These are phyloP conservation scores for Carex pumila DNA, from an alignment of 176 grass and related monocot genomes.

Conservation along the genomic window DNA sequence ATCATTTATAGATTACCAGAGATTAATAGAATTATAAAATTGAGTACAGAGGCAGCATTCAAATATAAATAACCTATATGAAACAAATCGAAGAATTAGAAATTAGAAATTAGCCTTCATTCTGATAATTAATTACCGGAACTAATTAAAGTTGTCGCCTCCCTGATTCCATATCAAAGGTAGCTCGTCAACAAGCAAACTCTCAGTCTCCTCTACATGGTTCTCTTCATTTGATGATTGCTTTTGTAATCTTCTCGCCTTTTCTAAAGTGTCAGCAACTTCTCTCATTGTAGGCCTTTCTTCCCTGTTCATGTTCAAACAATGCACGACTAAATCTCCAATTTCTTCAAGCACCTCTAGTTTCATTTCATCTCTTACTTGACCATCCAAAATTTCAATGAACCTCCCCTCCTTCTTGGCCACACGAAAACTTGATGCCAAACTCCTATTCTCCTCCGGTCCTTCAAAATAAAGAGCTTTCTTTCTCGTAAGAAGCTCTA, in stretches of 20 bases:
- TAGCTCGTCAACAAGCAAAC: slow-evolving; percentile 31
- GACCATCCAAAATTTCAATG: slow-evolving; percentile 38
- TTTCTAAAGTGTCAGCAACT: slow-evolving; percentile 37
- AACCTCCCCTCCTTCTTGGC: slow-evolving; percentile 24
- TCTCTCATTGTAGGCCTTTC: slow-evolving; percentile 60
- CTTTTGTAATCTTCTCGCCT: slow-evolving; percentile 31
- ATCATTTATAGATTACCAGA: background rate
- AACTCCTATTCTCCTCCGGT: slow-evolving; percentile 30
- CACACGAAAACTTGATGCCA: slow-evolving; percentile 40
- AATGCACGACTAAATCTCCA: slow-evolving; percentile 34
- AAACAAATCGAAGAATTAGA: background rate
- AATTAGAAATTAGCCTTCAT: too few relatives aligned
- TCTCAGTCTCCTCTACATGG: slow-evolving; percentile 16
- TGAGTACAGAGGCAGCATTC: background rate
- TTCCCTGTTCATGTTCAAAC: slow-evolving; percentile 46
- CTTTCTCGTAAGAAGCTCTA: slow-evolving; percentile 59
- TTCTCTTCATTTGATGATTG: slow-evolving; percentile 24
- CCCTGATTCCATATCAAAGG: slow-evolving; percentile 30
- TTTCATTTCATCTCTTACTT: slow-evolving; percentile 26
- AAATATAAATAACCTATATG: background rate
- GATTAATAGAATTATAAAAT: background rate
- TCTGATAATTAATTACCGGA: background rate
- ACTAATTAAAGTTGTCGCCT: background rate
- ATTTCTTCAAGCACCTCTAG: slow-evolving; percentile 33
- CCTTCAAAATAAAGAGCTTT: slow-evolving; percentile 46